phyloP scores from a whole-genome alignment of 345 rosid genomes.

The Eucalyptus pauciflora region DNA sequence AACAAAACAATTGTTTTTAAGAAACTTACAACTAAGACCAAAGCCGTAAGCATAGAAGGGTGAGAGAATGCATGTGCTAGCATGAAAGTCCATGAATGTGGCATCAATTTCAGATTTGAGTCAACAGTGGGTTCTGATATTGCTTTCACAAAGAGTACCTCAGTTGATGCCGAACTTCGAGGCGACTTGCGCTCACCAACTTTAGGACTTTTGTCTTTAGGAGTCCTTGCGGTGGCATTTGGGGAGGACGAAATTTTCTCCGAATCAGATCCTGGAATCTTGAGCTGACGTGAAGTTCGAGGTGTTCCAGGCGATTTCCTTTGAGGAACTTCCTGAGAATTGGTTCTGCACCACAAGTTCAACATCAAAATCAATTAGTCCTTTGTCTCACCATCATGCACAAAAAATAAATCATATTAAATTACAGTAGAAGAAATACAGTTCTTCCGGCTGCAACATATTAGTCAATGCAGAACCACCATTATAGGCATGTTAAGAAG shows the following conservation, averaged over 20 bases:
- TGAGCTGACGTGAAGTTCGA: conserved; percentile 58
- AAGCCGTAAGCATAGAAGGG: not conserved
- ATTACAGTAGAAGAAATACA: not conserved
- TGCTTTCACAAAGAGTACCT: conserved; percentile 31
- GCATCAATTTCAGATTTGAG: not conserved
- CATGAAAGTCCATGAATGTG: not conserved
- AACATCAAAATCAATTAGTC: not conserved
- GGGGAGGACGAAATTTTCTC: conserved; percentile 40
- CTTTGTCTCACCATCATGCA: not conserved
- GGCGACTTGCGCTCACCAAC: conserved; percentile 68
- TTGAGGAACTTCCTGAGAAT: conserved; percentile 51
- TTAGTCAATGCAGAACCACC: not conserved
- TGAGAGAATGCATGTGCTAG: not conserved
- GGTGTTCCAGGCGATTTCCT: conserved; percentile 66
- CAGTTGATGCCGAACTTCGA: conserved; percentile 35
- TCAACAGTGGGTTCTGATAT: not conserved
- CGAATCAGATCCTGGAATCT: conserved; percentile 31
- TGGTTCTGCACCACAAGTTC: conserved; percentile 25
- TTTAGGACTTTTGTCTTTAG: conserved; percentile 67
- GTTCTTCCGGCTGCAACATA: not conserved
- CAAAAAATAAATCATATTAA: not conserved
- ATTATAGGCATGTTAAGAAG: not conserved
- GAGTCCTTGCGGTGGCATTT: conserved; percentile 33
- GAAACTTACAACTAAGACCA: not conserved
- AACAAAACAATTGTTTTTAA: not conserved